Conservation (phyloP, 768 basidiomycete species). For the Chalciporus piperatus region DNA sequence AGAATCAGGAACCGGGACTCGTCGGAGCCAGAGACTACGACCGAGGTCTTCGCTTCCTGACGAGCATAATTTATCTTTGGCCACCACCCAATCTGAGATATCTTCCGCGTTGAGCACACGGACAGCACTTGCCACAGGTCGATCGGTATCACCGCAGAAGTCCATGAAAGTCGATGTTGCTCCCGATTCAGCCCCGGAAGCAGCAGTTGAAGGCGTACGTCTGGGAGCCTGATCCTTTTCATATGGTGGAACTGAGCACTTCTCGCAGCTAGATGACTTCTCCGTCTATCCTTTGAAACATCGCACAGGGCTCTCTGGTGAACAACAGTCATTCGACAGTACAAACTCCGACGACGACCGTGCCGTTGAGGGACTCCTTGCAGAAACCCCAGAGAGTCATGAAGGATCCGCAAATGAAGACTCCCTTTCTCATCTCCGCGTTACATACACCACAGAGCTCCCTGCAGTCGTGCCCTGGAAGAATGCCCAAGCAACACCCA, state of each 20-base stretch:
- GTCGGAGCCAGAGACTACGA: constrained; percentile 35
- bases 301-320: constrained; percentile 26
- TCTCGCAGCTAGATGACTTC: constrained; percentile 29
- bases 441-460: constrained; percentile 34
- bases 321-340: constrained; percentile 31
- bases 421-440: constrained; percentile 35
- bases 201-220: constrained; percentile 31
- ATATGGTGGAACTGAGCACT: constrained; percentile 28
- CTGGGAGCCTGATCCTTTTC: constrained; percentile 26
- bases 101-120: constrained; percentile 28
- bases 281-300: constrained; percentile 24
- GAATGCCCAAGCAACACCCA: constrained; percentile 32
- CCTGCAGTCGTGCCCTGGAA: constrained; percentile 34
- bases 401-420: constrained; percentile 31
- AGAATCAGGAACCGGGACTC: constrained; percentile 33
- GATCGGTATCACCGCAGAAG: constrained; percentile 35
- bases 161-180: constrained; percentile 18
- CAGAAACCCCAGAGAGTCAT: constrained; percentile 32
- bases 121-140: constrained; percentile 29
- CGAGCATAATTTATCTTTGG: constrained; percentile 30
- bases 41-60: constrained; percentile 28
- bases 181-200: constrained; percentile 24
- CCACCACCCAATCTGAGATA: constrained; percentile 27
- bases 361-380: constrained; percentile 31
- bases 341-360: constrained; percentile 38